These are phyloP conservation scores for Sporothrix mexicana DNA, from an alignment of 2,329 filamentous ascomycete genomes.

Conservation along the genomic window DNA sequence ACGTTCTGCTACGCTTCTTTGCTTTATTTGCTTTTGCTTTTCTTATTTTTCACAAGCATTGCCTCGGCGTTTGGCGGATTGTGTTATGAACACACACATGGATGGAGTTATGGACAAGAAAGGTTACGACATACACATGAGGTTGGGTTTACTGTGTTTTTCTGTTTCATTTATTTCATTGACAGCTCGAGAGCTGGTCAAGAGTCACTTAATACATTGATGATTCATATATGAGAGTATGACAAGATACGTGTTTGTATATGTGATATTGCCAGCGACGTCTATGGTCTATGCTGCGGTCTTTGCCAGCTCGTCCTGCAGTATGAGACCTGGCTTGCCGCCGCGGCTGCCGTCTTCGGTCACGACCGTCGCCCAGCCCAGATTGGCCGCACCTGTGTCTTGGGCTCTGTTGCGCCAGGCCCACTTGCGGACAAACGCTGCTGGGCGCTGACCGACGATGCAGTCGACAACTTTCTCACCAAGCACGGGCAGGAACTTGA, in stretches of 20 bases:
- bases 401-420: conserved; percentile 63
- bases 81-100: not conserved
- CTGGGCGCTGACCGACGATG: conserved; percentile 53
- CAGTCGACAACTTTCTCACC: conserved; percentile 66
- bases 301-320: conserved; percentile 53
- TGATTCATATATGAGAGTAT: not conserved
- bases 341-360: conserved; percentile 62
- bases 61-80: conserved; percentile 13
- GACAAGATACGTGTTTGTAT: not conserved
- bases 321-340: conserved; percentile 53
- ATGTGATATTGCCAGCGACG: not conserved
- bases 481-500: conserved; percentile 72
- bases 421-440: conserved; percentile 63
- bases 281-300: conserved; percentile 44
- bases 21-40: not conserved
- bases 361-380: conserved; percentile 48
- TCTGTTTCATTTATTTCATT: conserved; percentile 7
- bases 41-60: not conserved
- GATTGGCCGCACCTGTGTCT: not conserved
- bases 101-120: conserved; percentile 3
- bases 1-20: not conserved
- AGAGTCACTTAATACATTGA: not conserved
- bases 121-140: conserved; percentile 10
- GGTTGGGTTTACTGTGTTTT: not conserved
- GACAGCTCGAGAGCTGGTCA: not conserved